phyloP scores from a whole-genome alignment of 2,329 filamentous ascomycete genomes.

The Juglanconis sp. region DNA sequence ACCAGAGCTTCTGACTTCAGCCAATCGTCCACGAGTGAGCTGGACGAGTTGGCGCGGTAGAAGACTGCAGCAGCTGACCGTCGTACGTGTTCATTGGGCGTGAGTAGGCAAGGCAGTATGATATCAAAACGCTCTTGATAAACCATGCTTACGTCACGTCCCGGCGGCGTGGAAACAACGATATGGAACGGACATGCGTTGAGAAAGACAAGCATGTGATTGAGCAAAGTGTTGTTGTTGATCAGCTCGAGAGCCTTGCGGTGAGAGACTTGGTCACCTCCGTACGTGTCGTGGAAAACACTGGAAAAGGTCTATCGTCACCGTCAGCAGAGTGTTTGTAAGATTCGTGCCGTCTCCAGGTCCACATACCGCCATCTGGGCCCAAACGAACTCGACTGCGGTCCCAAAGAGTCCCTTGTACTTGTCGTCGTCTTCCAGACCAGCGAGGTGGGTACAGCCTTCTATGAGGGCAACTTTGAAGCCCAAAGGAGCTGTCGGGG shows the following conservation, averaged over 20 bases:
- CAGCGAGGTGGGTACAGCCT: conserved; percentile 61
- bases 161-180: conserved; percentile 38
- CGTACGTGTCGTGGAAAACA: conserved; percentile 35
- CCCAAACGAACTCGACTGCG: conserved; percentile 54
- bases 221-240: conserved; percentile 41
- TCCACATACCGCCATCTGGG: conserved; percentile 50
- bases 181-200: conserved; percentile 50
- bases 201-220: conserved; percentile 56
- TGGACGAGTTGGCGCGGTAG: conserved; percentile 43
- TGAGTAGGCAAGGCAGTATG: conserved; percentile 53
- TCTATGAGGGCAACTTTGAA: conserved; percentile 64
- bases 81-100: conserved; percentile 47
- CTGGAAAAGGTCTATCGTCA: conserved; percentile 34
- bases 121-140: conserved; percentile 47
- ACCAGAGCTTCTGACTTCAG: conserved; percentile 34
- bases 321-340: not conserved
- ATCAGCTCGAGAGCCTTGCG: conserved; percentile 38
- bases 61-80: conserved; percentile 46
- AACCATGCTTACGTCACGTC: conserved; percentile 33
- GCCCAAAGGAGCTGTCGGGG: conserved; percentile 51
- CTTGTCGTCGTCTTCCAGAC: conserved; percentile 43
- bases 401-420: conserved; percentile 55
- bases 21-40: conserved; percentile 33
- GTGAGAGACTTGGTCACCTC: conserved; percentile 36
- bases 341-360: not conserved